Percentiles rank a stretch among this genome's conserved stretches.
Evolutionary conservation across 2,329 filamentous ascomycete species (phyloP).

Genomic region (Lachnum nothofagi): DNA sequence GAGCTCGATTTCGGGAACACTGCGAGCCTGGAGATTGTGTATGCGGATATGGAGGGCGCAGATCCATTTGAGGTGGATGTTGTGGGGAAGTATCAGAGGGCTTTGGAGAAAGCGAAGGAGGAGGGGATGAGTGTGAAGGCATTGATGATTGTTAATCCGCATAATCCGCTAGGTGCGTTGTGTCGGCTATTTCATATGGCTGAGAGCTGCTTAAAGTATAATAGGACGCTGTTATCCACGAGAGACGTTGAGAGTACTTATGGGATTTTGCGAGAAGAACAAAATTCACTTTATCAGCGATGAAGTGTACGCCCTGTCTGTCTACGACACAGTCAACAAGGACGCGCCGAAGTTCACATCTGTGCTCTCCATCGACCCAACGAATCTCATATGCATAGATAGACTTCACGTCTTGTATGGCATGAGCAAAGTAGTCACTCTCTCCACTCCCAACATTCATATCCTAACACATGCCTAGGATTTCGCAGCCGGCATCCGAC

Average conservation of each 20-base stretch:
- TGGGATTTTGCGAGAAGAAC: constrained; percentile 40
- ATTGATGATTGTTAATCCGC: constrained; percentile 37
- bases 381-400: constrained; percentile 41
- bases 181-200: constrained; percentile 36
- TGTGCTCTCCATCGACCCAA: constrained; percentile 41
- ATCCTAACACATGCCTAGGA: constrained; percentile 26
- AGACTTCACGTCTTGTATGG: constrained; percentile 40
- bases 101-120: constrained; percentile 31
- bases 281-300: constrained; percentile 44
- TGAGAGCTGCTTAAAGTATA: constrained; percentile 6
- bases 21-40: constrained; percentile 35
- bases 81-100: constrained; percentile 36
- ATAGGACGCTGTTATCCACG: constrained; percentile 20
- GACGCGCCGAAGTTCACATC: constrained; percentile 40
- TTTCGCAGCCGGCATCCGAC: constrained; percentile 42
- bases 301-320: constrained; percentile 46
- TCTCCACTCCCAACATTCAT: neutral
- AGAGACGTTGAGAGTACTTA: constrained; percentile 26
- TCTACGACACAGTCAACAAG: constrained; percentile 34
- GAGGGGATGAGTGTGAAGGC: constrained; percentile 36
- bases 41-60: constrained; percentile 33
- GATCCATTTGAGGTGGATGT: constrained; percentile 36
- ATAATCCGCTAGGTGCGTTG: constrained; percentile 33
- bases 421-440: constrained; percentile 17
- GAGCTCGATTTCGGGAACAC: constrained; percentile 44